These are phyloP conservation scores for Xylariaceae sp. DNA, from an alignment of 2,329 filamentous ascomycete genomes.

Conservation along the genomic window DNA sequence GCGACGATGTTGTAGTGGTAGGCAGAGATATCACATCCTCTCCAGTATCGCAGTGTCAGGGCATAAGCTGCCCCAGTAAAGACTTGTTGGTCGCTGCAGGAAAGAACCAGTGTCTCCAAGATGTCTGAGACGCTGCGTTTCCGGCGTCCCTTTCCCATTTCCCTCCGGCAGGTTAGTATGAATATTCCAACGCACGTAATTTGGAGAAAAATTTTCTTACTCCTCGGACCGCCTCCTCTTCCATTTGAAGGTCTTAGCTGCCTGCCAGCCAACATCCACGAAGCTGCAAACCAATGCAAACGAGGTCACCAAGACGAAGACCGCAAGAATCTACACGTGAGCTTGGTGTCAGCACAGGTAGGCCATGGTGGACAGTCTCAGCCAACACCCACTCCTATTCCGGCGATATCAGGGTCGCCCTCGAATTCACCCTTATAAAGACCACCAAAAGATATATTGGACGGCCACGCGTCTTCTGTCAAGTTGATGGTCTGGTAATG, in stretches of 20 bases:
- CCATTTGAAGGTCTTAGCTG: slow-evolving; percentile 5
- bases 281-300: slow-evolving; percentile 15
- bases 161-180: background rate
- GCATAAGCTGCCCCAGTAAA: slow-evolving; percentile 34
- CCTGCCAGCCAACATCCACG: slow-evolving; percentile 12
- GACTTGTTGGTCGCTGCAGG: slow-evolving; percentile 33
- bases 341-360: background rate
- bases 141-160: background rate
- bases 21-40: slow-evolving; percentile 28
- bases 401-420: slow-evolving; percentile 20
- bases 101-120: slow-evolving; percentile 27
- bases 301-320: slow-evolving; percentile 19
- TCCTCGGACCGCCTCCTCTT: slow-evolving; percentile 4
- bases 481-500: slow-evolving; percentile 2
- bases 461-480: slow-evolving; percentile 3
- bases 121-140: slow-evolving; percentile 23
- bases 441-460: slow-evolving; percentile 23
- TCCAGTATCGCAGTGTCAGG: slow-evolving; percentile 29
- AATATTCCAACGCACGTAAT: background rate
- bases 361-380: background rate
- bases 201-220: slow-evolving; percentile 13
- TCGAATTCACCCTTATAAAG: slow-evolving; percentile 24
- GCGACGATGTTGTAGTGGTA: slow-evolving; percentile 27
- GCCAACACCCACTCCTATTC: slow-evolving; percentile 16
- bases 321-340: slow-evolving; percentile 16